Evolutionary conservation across 139 green algal species (phyloP), one percentile per base, ranked within the genome.

Genomic region (Zygnema circumcarinatum): DNA sequence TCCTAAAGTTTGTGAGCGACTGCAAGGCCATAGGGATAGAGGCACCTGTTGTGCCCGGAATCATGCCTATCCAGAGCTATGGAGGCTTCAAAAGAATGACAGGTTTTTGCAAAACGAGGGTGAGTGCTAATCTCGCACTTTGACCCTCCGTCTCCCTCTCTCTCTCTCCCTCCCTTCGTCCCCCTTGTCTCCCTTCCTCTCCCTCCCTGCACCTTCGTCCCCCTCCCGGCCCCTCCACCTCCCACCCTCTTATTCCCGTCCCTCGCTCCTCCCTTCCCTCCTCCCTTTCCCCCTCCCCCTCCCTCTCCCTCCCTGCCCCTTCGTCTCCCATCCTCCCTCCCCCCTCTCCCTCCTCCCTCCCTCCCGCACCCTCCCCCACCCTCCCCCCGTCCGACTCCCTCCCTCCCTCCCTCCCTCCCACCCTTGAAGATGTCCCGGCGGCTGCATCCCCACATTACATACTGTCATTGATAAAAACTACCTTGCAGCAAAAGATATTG

Each of bases 81-180:
- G 94, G 93, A 39, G 96, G 96, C 74, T 99, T 99, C 94, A 98
- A 98, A 93, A 93, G 96, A 87, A 99, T 99, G 96, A 99, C 97
- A 67, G 89, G 91, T 83, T 98, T 98, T 94, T 98, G 96, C 94
- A 98, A 98, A 90, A 98, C 96, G 1, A 89, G 93, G 75, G 86
- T 86, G 39, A 33, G 85, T 81, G 67, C 7, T 32, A 33, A 79
- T 2, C 53, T 32, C 32, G 33, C 2, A 0, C 38, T 47, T 56
- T 2, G 41, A 16, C 1, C 76, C 38, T 75, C 25, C 47, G 0
- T 81, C 2, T 1, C 29, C 35, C 29, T 84, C 47, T 62, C 47
- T 62, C 16, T 62, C 47, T 62, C 16, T 62, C 47, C 16, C 16
- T 62, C 16, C 47, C 16, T 62, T 62, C 47, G 16, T 62, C 16